phyloP scores from a whole-genome alignment of 257 asterid genomes.

The Solanum etuberosum region DNA sequence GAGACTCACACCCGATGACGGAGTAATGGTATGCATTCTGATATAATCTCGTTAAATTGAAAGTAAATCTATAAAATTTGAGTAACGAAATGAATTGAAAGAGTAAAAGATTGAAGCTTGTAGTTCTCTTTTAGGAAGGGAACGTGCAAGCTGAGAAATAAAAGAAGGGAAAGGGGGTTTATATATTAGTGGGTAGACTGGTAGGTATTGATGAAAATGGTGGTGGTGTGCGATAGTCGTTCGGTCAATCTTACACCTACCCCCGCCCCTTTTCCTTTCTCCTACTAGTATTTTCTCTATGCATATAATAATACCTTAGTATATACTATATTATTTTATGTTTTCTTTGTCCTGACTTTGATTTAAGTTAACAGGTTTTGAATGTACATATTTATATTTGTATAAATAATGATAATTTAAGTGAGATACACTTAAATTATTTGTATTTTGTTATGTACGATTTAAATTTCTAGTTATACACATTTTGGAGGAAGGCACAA shows the following conservation, averaged over 20 bases:
- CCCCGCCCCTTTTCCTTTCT: constrained; percentile 25
- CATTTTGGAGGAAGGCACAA: neutral
- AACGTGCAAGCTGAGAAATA: constrained; percentile 65
- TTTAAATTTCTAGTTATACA: too few species aligned
- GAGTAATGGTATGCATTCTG: constrained; percentile 13
- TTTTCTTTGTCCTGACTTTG: neutral
- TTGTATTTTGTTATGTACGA: too few species aligned
- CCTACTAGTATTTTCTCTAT: neutral
- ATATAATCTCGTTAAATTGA: neutral
- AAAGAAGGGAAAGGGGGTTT: constrained; percentile 13
- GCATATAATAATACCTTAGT: neutral
- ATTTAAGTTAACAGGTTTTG: neutral
- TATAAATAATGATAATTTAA: too few species aligned
- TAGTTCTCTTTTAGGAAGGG: constrained; percentile 33
- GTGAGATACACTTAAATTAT: too few species aligned
- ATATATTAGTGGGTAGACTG: constrained; percentile 16
- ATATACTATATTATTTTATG: neutral
- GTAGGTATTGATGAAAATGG: neutral
- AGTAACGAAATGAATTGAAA: neutral
- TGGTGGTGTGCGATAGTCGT: constrained; percentile 8
- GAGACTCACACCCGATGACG: constrained; percentile 26
- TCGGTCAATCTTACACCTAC: constrained; percentile 56
- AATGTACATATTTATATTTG: neutral
- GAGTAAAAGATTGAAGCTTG: constrained; percentile 9
- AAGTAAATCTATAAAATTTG: neutral